Percentiles rank a stretch among this genome's conserved stretches.
Evolutionary conservation across 208 protist species (phyloP).

Genomic region (Strigomonas galati): DNA sequence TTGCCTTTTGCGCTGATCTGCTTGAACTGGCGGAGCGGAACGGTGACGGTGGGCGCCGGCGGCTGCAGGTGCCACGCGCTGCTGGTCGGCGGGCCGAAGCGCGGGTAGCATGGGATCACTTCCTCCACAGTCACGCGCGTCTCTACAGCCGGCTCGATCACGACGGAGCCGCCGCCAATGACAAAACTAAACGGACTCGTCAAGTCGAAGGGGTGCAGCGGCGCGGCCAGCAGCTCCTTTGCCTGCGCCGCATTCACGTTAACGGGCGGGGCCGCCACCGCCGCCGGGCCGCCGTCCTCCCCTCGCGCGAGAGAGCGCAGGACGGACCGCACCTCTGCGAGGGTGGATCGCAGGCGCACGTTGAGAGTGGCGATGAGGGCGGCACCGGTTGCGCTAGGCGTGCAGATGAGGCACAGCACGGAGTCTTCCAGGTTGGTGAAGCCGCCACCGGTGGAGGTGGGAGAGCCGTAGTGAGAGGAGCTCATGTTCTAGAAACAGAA

Average conservation of each 20-base stretch:
- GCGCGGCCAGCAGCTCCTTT: conserved; percentile 29
- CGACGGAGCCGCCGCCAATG: conserved; percentile 33
- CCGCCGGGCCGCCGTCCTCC: conserved; percentile 28
- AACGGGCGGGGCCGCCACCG: conserved; percentile 31
- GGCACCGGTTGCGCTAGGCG: conserved; percentile 47
- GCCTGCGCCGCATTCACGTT: conserved; percentile 44
- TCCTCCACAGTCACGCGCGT: conserved; percentile 27
- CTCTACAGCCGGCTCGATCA: conserved; percentile 27
- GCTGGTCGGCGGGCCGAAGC: conserved; percentile 29
- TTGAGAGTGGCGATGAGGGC: conserved; percentile 64
- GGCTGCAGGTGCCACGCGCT: conserved; percentile 30
- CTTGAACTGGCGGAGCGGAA: conserved; percentile 11
- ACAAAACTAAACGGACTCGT: conserved; percentile 71
- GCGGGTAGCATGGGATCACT: conserved; percentile 55
- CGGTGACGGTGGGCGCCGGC: conserved; percentile 25
- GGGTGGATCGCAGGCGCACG: conserved; percentile 35
- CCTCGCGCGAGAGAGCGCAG: conserved; percentile 37
- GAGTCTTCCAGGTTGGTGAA: conserved; percentile 31
- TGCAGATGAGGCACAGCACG: conserved; percentile 72
- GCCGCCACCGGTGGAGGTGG: conserved; percentile 11
- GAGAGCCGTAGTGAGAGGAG: conserved; percentile 7
- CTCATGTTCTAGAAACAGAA: neutral
- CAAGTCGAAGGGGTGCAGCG: conserved; percentile 79
- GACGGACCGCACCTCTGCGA: conserved; percentile 52
- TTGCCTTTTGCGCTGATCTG: neutral